Base-by-base conservation (phyloP, 83 land plant genomes). In the Thuja plicata region DNA sequence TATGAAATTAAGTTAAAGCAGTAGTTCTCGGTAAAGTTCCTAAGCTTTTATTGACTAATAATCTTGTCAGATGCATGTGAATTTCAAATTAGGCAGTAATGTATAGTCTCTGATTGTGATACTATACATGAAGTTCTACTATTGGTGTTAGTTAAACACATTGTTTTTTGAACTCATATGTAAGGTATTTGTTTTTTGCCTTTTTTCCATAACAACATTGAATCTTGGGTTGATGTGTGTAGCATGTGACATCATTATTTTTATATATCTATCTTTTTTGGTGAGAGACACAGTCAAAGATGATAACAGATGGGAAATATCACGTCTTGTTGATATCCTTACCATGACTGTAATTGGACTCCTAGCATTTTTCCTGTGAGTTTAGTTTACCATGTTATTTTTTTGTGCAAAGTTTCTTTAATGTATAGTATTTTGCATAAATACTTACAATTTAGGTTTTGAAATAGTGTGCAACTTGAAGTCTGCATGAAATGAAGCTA, bases 161-260 rank as follows among this genome's bases (percentile, higher is more conserved):
- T 83, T 46, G 7, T 15, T 24, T 45, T 46, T 83, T 9, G 17
- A 83, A 83, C 16, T 83, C 46, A n/a, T 45, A 83, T 43, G 46
- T 83, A 46, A 83, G 27, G 16, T 27, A n/a, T 83, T n/a, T 82
- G 21, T 45, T 83, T 41, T 43, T 83, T 34, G 35, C 7, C 35
- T 38, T 86, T 24, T 87, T 74, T 71, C 81, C 93, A 92, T 92
- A 85, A 60, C 85, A 37, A 87, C 92, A 3, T 89, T 92, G 84
- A 89, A 92, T 43, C 85, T 92, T 85, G 93, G 93, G n/a, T 73
- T 92, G 15, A 16, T 91, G 19, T 91, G 90, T 76, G 24, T 91
- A 30, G 52, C 87, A 32, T 50, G 91, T 24, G 87, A 90, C 57
- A 73, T 46, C 55, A 89, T 46, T 19, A 89, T 92, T 62, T 81